A percentile compares a stretch with the other conserved stretches of the same genome.
Conservation (phyloP, 768 basidiomycete genomes). For the Mycena pura region DNA sequence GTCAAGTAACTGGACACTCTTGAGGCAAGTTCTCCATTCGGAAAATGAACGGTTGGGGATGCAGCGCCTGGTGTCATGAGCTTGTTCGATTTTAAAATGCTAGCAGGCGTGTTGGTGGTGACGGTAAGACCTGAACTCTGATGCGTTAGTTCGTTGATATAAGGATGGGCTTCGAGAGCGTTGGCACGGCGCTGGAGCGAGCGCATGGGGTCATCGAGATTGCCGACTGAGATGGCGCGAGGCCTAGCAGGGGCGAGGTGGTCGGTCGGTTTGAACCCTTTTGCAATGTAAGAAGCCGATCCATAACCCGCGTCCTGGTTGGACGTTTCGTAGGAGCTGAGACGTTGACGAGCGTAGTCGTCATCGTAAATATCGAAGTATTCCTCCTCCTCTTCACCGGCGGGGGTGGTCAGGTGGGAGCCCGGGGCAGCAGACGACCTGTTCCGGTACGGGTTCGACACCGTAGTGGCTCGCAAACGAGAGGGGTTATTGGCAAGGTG, state of each 20-base stretch:
- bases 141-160: slow-evolving; percentile 61
- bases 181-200: slow-evolving; percentile 70
- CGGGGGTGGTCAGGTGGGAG: slow-evolving; percentile 68
- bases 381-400: slow-evolving; percentile 78
- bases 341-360: slow-evolving; percentile 57
- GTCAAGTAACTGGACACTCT: slow-evolving; percentile 72
- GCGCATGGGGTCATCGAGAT: slow-evolving; percentile 80
- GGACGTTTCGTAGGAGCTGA: slow-evolving; percentile 67
- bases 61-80: slow-evolving; percentile 51
- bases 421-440: slow-evolving; percentile 59
- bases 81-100: slow-evolving; percentile 72
- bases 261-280: slow-evolving; percentile 77
- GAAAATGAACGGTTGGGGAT: slow-evolving; percentile 71
- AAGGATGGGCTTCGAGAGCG: slow-evolving; percentile 63
- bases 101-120: slow-evolving; percentile 48
- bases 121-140: slow-evolving; percentile 47
- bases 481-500: slow-evolving; percentile 77
- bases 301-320: slow-evolving; percentile 58
- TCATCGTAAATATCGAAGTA: slow-evolving; percentile 70
- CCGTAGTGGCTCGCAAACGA: slow-evolving; percentile 86
- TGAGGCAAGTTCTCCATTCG: slow-evolving; percentile 62
- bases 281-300: slow-evolving; percentile 67
- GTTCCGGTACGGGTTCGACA: slow-evolving; percentile 89
- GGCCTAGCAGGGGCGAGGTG: slow-evolving; percentile 70
- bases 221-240: slow-evolving; percentile 89